Evolutionary conservation across 2,329 filamentous ascomycete species (phyloP).

Genomic region (Calonectria pauciramosa): DNA sequence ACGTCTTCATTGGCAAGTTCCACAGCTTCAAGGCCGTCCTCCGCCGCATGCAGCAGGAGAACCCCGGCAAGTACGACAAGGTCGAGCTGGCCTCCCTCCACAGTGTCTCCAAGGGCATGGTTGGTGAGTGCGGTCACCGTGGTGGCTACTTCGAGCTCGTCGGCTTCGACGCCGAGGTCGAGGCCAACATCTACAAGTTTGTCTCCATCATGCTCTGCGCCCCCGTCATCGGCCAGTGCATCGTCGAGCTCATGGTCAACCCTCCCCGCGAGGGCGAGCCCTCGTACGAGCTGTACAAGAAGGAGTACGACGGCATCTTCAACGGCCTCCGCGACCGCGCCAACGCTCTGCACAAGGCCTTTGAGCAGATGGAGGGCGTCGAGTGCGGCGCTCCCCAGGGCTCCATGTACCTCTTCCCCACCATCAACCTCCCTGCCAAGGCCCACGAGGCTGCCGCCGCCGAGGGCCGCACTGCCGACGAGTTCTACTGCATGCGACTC

Average conservation of each 20-base stretch:
- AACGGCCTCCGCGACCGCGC: constrained; percentile 84
- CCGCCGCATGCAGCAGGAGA: constrained; percentile 81
- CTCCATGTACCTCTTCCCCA: constrained; percentile 99
- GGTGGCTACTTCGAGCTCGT: constrained; percentile 98
- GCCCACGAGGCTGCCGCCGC: constrained; percentile 81
- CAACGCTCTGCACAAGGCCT: constrained; percentile 88
- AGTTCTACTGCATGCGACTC: constrained; percentile 93
- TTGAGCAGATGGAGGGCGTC: constrained; percentile 95
- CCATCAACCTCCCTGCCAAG: constrained; percentile 83
- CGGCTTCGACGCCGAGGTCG: constrained; percentile 87
- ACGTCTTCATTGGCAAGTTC: constrained; percentile 95
- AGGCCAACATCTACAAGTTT: constrained; percentile 98
- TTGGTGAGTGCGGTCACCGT: constrained; percentile 97
- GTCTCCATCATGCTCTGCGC: constrained; percentile 97
- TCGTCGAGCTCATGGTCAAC: constrained; percentile 98
- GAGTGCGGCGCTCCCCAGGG: constrained; percentile 92
- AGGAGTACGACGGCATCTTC: constrained; percentile 89
- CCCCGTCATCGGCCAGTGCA: constrained; percentile 94
- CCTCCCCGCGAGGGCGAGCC: constrained; percentile 87
- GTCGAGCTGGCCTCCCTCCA: constrained; percentile 94
- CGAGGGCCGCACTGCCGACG: constrained; percentile 83
- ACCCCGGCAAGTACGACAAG: constrained; percentile 82
- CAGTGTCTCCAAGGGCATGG: constrained; percentile 97
- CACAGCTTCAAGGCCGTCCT: constrained; percentile 94
- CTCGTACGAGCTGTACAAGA: constrained; percentile 84